A percentile compares a stretch with the other conserved stretches of the same genome.
Conservation (phyloP, 768 basidiomycete genomes). For the Russula brevipes region DNA sequence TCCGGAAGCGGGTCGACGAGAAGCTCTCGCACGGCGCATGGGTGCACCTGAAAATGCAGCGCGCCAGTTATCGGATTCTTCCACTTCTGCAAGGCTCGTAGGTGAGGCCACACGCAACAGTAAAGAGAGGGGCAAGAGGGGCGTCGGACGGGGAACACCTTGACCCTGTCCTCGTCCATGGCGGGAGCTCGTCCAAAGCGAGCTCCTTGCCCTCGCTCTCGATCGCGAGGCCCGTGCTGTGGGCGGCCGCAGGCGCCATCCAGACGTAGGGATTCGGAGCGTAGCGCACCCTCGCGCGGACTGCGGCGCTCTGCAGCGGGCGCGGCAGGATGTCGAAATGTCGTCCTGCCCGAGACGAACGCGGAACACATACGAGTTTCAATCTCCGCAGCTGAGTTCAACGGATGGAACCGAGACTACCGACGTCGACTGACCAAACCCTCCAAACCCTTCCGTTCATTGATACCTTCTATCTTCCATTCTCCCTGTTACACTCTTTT, state of each 20-base stretch:
- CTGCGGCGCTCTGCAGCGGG: slow-evolving; percentile 69
- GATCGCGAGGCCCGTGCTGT: slow-evolving; percentile 75
- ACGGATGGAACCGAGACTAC: no score
- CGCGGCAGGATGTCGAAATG: slow-evolving; percentile 72
- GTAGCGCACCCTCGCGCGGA: slow-evolving; percentile 67
- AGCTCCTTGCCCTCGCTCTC: slow-evolving; percentile 71
- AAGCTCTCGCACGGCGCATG: slow-evolving; percentile 64
- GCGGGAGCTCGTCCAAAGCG: slow-evolving; percentile 58
- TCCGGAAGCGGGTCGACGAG: slow-evolving; percentile 68
- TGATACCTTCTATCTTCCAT: no score
- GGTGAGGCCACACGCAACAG: not conserved
- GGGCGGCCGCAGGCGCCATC: slow-evolving; percentile 71
- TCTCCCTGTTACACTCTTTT: no score
- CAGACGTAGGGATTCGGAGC: slow-evolving; percentile 84
- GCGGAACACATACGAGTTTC: no score
- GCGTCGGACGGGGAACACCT: slow-evolving; percentile 61
- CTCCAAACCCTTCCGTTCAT: no score
- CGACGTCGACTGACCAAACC: no score
- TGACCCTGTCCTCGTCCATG: slow-evolving; percentile 76
- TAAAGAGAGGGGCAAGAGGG: not conserved
- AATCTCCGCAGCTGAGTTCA: no score
- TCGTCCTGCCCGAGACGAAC: slow-evolving; percentile 70
- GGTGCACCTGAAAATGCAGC: slow-evolving; percentile 89
- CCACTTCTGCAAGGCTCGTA: slow-evolving; percentile 54
- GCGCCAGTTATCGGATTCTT: slow-evolving; percentile 84